Percentiles rank a stretch among this genome's conserved stretches.
Evolutionary conservation across 768 basidiomycete species (phyloP).

Genomic region (Hypholoma fasciculare): DNA sequence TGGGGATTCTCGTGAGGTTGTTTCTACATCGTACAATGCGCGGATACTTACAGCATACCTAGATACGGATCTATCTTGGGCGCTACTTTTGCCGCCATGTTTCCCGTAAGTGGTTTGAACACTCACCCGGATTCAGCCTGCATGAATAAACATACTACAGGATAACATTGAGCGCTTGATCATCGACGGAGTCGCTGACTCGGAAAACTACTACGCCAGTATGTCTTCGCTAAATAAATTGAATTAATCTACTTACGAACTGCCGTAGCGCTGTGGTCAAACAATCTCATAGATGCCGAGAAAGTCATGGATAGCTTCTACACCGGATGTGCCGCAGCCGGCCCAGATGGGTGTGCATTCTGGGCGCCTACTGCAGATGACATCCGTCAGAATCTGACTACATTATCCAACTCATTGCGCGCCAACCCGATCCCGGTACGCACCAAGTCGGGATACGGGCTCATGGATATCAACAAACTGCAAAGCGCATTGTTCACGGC

Average conservation of each 20-base stretch:
- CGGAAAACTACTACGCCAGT: constrained; percentile 39
- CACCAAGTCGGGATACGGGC: constrained; percentile 27
- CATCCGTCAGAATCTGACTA: constrained; percentile 33
- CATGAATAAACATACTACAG: constrained; percentile 7
- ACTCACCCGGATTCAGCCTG: no score
- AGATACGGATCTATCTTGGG: constrained; percentile 30
- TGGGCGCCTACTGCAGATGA: constrained; percentile 31
- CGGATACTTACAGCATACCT: neutral
- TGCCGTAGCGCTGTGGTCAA: constrained; percentile 30
- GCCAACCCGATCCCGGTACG: constrained; percentile 32
- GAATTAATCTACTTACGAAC: neutral
- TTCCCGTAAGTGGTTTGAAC: constrained; percentile 24
- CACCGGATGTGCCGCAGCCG: constrained; percentile 34
- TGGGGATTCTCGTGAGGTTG: constrained; percentile 31
- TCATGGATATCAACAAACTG: constrained; percentile 33
- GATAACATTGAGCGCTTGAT: constrained; percentile 23
- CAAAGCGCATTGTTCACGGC: constrained; percentile 29
- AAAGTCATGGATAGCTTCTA: constrained; percentile 36
- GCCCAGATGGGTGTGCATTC: constrained; percentile 34
- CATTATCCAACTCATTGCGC: constrained; percentile 28
- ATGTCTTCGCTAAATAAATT: neutral
- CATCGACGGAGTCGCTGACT: constrained; percentile 37
- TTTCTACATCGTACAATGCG: neutral
- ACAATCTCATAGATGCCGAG: constrained; percentile 36
- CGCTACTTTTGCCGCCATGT: constrained; percentile 31